Evolutionary conservation across 176 grass and related monocot genomes (phyloP).

Genomic region (Avena insularis): DNA sequence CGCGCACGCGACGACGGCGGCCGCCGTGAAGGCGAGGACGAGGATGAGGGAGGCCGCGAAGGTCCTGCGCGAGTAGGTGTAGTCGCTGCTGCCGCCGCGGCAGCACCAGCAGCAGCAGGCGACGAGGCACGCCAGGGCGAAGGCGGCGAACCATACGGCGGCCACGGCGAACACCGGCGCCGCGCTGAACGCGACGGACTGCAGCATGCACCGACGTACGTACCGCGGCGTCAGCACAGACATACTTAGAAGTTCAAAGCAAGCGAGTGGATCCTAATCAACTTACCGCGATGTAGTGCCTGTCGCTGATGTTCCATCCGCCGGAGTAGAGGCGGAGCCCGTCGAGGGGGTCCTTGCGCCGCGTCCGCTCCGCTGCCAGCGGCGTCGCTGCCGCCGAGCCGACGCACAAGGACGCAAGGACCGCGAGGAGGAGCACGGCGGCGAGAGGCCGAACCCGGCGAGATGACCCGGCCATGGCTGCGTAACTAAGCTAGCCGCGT

Average conservation of each 20-base stretch:
- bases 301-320: conserved; percentile 94
- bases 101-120: conserved; percentile 55
- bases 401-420: conserved; percentile 12
- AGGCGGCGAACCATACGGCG: conserved; percentile 57
- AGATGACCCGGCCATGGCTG: conserved; percentile 24
- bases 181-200: conserved; percentile 85
- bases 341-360: conserved; percentile 76
- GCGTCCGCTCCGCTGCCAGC: conserved; percentile 71
- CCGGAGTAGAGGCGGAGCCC: conserved; percentile 67
- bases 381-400: conserved; percentile 23
- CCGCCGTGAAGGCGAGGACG: conserved; percentile 47
- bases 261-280: not conserved
- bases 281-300: conserved; percentile 78
- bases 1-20: conserved; percentile 61
- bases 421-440: not conserved
- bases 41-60: conserved; percentile 52
- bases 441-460: not conserved
- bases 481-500: no score
- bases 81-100: conserved; percentile 21
- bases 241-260: not conserved
- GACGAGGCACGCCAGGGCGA: conserved; percentile 52
- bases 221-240: not conserved
- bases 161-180: conserved; percentile 64
- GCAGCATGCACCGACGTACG: not conserved
- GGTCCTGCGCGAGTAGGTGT: conserved; percentile 56